Base-by-base conservation (phyloP, 2,329 filamentous ascomycete species). In the Eutypa lata region DNA sequence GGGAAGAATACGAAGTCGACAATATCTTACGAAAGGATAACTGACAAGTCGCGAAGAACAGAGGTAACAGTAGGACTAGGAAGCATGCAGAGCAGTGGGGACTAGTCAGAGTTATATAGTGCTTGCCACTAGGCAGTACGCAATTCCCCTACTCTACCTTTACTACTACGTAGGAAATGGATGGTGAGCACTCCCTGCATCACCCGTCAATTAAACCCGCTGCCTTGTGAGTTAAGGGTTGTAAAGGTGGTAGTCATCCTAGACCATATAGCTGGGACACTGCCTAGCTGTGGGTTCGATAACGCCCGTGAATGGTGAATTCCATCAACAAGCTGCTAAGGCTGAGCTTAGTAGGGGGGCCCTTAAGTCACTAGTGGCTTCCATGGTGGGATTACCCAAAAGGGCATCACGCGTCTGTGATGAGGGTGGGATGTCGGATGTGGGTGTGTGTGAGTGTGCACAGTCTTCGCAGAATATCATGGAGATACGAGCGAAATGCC, bases 191-290 rank as follows among this genome's bases (percentile, higher is more conserved):
- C 50, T 52, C 48, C 54, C 56, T 64, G 59, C 68, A 68, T 71
- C 68, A 71, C 65, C 66, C 63, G 65, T 62, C 56, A 56, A 53
- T 44, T 54, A 53, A 58, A 55, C 49, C 60, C 58, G 62, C 58
- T 66, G 67, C 67, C 67, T 69, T 66, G 64, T 65, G 63, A 64
- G 62, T 63, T 54, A 40, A 47, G 47, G 54, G 55, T 53, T 58
- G 57, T 53, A 52, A 55, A 56, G 51, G 57, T 57, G 64, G 62
- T 67, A 64, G 61, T 68, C 64, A 67, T 61, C 60, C 53, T 53
- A 38, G 60, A 57, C 58, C 56, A 49, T 49, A 46, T 55, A 54
- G 54, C 51, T 54, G 56, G 50, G 50, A 56, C 55, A 51, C 48
- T 55, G 60, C 57, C 53, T 54, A 53, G 57, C 53, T 57, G 56